Evolutionary conservation across 1,139 yeast genomes (phyloP).

Genomic region (Yamadazyma taylorii): DNA sequence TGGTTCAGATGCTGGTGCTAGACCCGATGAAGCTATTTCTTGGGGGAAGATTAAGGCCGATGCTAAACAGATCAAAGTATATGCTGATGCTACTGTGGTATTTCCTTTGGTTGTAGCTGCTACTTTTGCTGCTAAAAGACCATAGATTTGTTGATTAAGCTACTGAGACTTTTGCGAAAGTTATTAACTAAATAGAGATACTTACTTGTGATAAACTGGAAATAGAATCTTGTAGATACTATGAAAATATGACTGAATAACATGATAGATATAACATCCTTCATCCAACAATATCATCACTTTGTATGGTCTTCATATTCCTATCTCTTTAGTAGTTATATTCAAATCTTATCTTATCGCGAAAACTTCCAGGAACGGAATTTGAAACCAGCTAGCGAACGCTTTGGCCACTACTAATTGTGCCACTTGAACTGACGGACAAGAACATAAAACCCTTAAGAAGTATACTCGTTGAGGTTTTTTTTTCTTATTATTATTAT

Average conservation of each 20-base stretch:
- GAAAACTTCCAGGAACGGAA: constrained; percentile 7
- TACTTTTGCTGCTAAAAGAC: constrained; percentile 69
- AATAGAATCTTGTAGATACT: not conserved
- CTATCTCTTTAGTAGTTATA: no score
- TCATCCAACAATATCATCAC: no score
- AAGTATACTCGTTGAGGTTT: no score
- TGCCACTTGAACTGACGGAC: not conserved
- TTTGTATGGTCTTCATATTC: no score
- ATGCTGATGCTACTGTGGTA: constrained; percentile 94
- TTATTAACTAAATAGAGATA: not conserved
- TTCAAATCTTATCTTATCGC: constrained; percentile 5
- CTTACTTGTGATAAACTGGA: no score
- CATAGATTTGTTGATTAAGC: constrained; percentile 13
- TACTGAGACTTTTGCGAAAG: not conserved
- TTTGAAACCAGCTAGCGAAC: not conserved
- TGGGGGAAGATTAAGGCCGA: constrained; percentile 99
- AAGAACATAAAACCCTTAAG: not conserved
- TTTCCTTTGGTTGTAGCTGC: constrained; percentile 97
- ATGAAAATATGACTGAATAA: not conserved
- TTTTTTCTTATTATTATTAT: no score
- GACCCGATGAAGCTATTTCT: constrained; percentile 97
- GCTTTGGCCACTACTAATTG: not conserved
- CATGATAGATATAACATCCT: no score
- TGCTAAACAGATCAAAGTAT: constrained; percentile 87
- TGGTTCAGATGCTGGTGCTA: constrained; percentile 98